Evolutionary conservation across 2,329 filamentous ascomycete genomes (phyloP).

Genomic region (Zasmidium citrigriseum): DNA sequence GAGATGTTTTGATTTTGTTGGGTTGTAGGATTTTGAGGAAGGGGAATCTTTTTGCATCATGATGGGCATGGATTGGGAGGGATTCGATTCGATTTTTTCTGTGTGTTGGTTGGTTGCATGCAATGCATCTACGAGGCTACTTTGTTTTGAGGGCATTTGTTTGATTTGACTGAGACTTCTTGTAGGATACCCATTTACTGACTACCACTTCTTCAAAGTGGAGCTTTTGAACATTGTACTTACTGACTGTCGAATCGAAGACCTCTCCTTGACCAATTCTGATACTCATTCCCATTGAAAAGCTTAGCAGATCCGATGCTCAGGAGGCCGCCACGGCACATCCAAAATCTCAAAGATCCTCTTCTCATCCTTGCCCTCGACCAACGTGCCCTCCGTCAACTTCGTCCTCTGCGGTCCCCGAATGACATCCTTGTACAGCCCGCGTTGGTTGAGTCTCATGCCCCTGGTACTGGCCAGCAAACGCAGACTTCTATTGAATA

Average conservation of each 20-base stretch:
- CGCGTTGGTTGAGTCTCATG: conserved; percentile 83
- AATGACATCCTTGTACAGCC: conserved; percentile 72
- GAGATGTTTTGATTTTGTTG: conserved; percentile 29
- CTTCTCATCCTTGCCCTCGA: conserved; percentile 75
- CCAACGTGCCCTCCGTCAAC: conserved; percentile 65
- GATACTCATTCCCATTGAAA: too few relatives aligned
- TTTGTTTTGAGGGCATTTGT: too few relatives aligned
- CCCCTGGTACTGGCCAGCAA: conserved; percentile 76
- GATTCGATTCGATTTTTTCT: neutral
- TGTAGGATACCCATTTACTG: neutral
- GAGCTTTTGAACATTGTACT: too few relatives aligned
- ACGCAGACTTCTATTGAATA: conserved; percentile 87
- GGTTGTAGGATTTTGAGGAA: too few relatives aligned
- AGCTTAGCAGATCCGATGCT: conserved; percentile 75
- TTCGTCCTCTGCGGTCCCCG: conserved; percentile 59
- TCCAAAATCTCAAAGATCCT: conserved; percentile 79
- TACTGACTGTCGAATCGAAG: too few relatives aligned
- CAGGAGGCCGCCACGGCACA: conserved; percentile 80
- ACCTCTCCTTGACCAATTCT: too few relatives aligned
- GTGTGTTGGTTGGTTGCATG: neutral
- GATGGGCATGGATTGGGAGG: neutral
- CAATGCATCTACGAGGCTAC: neutral
- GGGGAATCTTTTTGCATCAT: neutral
- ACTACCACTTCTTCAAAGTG: too few relatives aligned
- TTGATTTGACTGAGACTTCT: neutral